Base-by-base conservation (phyloP, 2,329 filamentous ascomycete genomes). In the Fusarium robinianum region DNA sequence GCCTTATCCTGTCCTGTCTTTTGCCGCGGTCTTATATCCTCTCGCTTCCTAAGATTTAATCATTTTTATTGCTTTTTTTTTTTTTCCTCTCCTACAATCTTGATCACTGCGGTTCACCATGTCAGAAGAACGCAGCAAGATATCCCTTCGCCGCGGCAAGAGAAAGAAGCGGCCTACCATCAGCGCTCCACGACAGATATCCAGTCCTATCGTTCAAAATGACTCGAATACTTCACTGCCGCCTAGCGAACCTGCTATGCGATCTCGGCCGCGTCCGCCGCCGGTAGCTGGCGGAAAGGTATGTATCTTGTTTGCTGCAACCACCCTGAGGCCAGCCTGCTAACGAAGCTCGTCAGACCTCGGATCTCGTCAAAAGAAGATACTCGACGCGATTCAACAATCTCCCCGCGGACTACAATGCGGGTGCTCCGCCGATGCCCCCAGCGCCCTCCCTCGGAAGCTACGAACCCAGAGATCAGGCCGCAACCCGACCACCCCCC, bases 371-470 rank as follows among this genome's bases (percentile, higher is more conserved):
- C 46, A 97, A 97, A 73, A 81, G 90, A 59, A 79, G 94, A 59
- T 99, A 97, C 70, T 97, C 94, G 25, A 91, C 91, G 27, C 85
- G 92, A 49, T 95, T 96, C 68, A 92, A 90, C 60, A 84, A 88
- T 54, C 69, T 85, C 1, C 87, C 87, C 2, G 73, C 81, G 47
- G 84, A 88, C 60, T 87, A 83, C 64, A 80, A 85, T 59, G 74
- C 78, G 56, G 82, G 79, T 42, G 81, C 80, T n/a, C 80, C 90
- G 12, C 80, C 88, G 3, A 76, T 96, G 53, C 92, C 94, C 1
- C 69, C 79, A 9, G 62, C 88, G 40, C 83, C 85, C 53, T 68
- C 77, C 27, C 65, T 79, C 39, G 76, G 78, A 32, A 83, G 80
- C 55, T 89, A 81, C 63, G 76, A 77, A 36, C 72, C 72, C 41